These are phyloP conservation scores for Scolecobasidium constrictum DNA, from an alignment of 2,329 filamentous ascomycete genomes.

Conservation along the genomic window DNA sequence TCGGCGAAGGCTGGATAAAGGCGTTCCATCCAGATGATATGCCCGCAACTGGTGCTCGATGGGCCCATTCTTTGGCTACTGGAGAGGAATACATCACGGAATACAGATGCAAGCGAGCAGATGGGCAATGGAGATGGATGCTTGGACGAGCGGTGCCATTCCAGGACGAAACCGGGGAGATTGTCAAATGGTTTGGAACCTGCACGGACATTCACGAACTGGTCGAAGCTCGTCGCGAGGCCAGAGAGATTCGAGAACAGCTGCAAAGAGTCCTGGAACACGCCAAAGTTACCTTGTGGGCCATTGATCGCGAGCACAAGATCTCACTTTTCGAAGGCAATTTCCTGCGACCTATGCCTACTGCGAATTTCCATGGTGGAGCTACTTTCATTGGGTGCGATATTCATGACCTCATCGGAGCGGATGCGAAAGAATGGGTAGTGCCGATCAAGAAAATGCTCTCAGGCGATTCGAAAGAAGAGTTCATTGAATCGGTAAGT, in stretches of 20 bases:
- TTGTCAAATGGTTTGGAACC: conserved; percentile 72
- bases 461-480: conserved; percentile 46
- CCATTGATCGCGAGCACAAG: conserved; percentile 50
- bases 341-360: conserved; percentile 29
- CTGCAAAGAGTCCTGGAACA: conserved; percentile 64
- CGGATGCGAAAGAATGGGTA: conserved; percentile 17
- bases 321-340: conserved; percentile 63
- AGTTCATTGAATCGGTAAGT: conserved; percentile 49
- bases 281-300: conserved; percentile 66
- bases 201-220: conserved; percentile 71
- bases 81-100: conserved; percentile 61
- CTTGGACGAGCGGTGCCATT: conserved; percentile 61
- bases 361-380: conserved; percentile 24
- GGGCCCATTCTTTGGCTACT: conserved; percentile 52
- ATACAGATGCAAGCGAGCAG: conserved; percentile 55
- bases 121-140: conserved; percentile 71
- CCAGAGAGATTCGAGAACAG: conserved; percentile 57
- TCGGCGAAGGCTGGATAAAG: conserved; percentile 51
- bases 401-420: conserved; percentile 52
- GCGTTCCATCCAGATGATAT: conserved; percentile 64
- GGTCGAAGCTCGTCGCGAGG: conserved; percentile 55
- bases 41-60: conserved; percentile 41
- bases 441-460: conserved; percentile 53
- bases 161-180: conserved; percentile 53
- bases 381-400: conserved; percentile 42